Base-by-base conservation (phyloP, 352 stramenopile species). In the Paralagenidium karlingii region DNA sequence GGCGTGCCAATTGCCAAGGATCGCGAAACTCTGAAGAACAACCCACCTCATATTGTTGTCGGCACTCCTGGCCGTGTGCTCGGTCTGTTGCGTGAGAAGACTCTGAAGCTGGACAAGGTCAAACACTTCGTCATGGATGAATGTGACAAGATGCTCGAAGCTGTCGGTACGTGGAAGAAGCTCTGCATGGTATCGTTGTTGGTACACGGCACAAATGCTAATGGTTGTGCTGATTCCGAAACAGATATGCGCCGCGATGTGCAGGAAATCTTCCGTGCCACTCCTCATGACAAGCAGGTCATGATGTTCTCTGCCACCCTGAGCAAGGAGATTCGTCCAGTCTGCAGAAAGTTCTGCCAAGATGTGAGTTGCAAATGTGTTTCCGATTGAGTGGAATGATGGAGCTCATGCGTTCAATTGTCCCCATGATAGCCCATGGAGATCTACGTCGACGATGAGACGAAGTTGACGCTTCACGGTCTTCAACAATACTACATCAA, bases 91-190 rank as follows among this genome's bases (percentile, higher is more conserved):
- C 74, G 77, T 38, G 92, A 98, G 58, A 98, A 98, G 70, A 93
- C 79, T 36, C 64, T 99, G 43, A 98, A 98, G 64, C 68, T 99
- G 19, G 91, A 97, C 76, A 95, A 98, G 59, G 82, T 99, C 48
- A 98, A 99, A 68, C 94, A 99, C 70, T 99, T 99, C 62, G 95
- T 99, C 27, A 90, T 99, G 64, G 96, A 99, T 62, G 96, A 99
- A 68, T 99, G 96, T 73, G 96, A 99, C 82, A 96, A 97, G 60
- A 96, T 99, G 49, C 82, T 99, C 36, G 95, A 98, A 48, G 92
- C 89, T 19, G 85, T 99, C 44, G 79, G 76, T 93, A 60, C 34
- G 75, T 67, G 15, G 9, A n/a, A n/a, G n/a, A n/a, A n/a, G n/a
- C n/a, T n/a, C n/a, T 28, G 8, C 16, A 25, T 45, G 12, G 8